Evolutionary conservation across 306 rosid genomes (phyloP).

Genomic region (Quercus gilva): DNA sequence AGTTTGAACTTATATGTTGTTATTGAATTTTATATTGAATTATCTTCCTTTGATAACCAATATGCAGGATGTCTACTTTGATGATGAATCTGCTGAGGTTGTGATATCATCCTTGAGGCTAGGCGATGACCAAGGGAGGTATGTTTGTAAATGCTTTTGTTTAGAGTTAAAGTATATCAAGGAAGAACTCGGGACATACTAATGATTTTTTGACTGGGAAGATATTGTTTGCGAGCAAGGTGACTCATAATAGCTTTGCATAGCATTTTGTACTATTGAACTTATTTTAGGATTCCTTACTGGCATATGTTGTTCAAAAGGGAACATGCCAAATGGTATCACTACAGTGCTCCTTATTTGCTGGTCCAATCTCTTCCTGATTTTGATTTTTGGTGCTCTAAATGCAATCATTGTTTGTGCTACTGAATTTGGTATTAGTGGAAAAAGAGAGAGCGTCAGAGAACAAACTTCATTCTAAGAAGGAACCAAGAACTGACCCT

Average conservation of each 20-base stretch:
- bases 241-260: not conserved
- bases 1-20: not conserved
- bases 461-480: not conserved
- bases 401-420: not conserved
- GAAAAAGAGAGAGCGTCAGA: not conserved
- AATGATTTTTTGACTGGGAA: not conserved
- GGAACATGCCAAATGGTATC: not conserved
- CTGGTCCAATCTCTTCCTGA: not conserved
- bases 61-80: constrained; percentile 91
- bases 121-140: constrained; percentile 98
- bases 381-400: not conserved
- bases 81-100: constrained; percentile 95
- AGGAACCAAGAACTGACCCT: too few relatives aligned
- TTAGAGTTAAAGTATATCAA: not conserved
- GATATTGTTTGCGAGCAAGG: not conserved
- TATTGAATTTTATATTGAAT: constrained; percentile 6
- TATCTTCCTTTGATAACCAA: constrained; percentile 12
- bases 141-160: constrained; percentile 28
- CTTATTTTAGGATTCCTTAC: not conserved
- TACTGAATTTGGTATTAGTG: not conserved
- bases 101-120: constrained; percentile 92
- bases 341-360: not conserved
- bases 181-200: not conserved
- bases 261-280: not conserved
- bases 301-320: not conserved